phyloP scores from a whole-genome alignment of 768 basidiomycete genomes.

The Amanita rubescens region DNA sequence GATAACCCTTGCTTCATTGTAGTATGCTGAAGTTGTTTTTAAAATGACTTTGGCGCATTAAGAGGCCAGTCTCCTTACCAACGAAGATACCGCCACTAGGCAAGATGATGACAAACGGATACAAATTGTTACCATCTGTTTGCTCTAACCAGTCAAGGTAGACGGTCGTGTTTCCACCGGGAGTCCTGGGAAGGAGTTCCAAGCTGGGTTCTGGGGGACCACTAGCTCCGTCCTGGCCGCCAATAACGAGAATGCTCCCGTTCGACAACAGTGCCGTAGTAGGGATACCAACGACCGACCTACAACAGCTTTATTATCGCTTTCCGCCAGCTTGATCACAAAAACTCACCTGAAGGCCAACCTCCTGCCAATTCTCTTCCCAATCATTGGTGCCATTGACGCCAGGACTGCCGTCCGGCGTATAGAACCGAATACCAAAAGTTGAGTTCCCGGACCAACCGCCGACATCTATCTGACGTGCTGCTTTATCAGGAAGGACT shows the following conservation, averaged over 20 bases:
- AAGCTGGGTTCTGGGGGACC: conserved; percentile 57
- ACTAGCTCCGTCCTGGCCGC: conserved; percentile 70
- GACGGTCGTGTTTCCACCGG: conserved; percentile 53
- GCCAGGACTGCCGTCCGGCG: conserved; percentile 59
- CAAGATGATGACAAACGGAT: conserved; percentile 68
- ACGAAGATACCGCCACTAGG: conserved; percentile 66
- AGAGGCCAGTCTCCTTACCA: conserved; percentile 31
- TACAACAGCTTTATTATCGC: conserved; percentile 15
- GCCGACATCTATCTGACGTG: conserved; percentile 56
- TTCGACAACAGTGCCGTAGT: conserved; percentile 63
- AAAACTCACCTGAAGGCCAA: conserved; percentile 50
- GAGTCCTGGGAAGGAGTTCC: conserved; percentile 62
- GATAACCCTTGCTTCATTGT: conserved; percentile 74
- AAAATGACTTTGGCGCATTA: background rate
- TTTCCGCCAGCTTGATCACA: background rate
- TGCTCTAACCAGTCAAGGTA: conserved; percentile 59
- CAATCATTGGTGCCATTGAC: conserved; percentile 73
- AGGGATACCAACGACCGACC: conserved; percentile 69
- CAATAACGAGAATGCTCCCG: conserved; percentile 65
- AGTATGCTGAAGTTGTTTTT: conserved; percentile 43
- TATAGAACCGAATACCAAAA: conserved; percentile 65
- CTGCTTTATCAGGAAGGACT: conserved; percentile 69
- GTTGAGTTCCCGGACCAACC: conserved; percentile 70
- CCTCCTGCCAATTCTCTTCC: conserved; percentile 58
- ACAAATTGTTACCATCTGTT: conserved; percentile 76